Evolutionary conservation across 179 eudicot species (phyloP), one percentile per base, ranked within the genome.

Genomic region (Silene coronaria): DNA sequence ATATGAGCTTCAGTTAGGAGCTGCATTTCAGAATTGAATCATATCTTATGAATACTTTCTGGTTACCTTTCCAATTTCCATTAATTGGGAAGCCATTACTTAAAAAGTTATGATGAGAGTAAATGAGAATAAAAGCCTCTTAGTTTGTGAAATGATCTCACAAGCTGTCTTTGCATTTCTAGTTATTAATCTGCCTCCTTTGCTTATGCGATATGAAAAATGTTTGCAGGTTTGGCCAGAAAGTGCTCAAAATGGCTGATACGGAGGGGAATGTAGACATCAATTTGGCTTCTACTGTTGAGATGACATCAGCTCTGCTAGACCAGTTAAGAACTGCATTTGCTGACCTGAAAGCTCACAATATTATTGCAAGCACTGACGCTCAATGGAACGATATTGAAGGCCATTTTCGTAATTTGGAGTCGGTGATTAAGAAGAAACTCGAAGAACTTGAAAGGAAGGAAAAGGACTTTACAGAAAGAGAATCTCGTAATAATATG

Each of bases 271-370:
- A 21, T 71, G 73, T 79, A 61, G 83, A 80, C n/a, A 71, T 72
- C 61, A 75, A 76, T 74, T 60, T 77, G 64, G 58, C 83, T 7
- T 60, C 87, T 63, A 75, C 76, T 53, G 38, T 66, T 77, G 85
- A 84, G 72, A 27, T 69, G 75, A 55, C 79, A 10, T 71, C 87
- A 62, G 77, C 84, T 72, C 80, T 88, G 58, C 67, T 88, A 67
- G 84, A 85, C 70, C 89, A 88, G 80, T 86, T 90, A 53, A 81
- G 84, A 23, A 72, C 84, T 74, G 87, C 88, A 71, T 84, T 85
- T 80, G 53, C 70, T 55, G 87, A 85, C 66, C 80, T 90, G 74
- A 82, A 89, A 82, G 69, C 84, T 81, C 84, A 80, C 73, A 83
- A 76, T 70, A 76, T 68, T 75, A 77, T 64, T 24, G 38, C 83